Evolutionary conservation across 2,329 filamentous ascomycete genomes (phyloP), one percentile per base, ranked within the genome.

Genomic region (Rutstroemia sp.): DNA sequence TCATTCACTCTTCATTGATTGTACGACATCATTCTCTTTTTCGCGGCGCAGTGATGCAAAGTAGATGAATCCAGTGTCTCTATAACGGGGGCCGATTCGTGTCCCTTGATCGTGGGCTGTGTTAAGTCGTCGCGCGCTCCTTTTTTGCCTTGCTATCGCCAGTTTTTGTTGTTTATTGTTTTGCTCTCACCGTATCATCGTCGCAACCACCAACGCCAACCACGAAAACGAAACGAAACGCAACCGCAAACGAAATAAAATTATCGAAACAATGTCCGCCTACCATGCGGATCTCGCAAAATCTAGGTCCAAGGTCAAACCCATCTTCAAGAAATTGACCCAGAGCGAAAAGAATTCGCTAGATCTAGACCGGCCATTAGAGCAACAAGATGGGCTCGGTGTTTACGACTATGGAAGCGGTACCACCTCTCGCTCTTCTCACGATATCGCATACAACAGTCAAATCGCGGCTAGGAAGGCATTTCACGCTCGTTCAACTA

Each of bases 321-420:
- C 82, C 9, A 84, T 85, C 46, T 71, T 86, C 53, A 83, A 83
- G 69, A 85, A 83, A 67, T 61, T 68, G 54, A 62, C 66, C 18
- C 63, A 65, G 47, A 82, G 79, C 62, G 80, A 83, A 62, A 83
- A 83, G 72, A 83, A 77, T 65, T 85, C 82, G 47, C 70, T 85
- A 58, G 83, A 86, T 63, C 69, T 86, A 60, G 79, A 85, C 66
- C 77, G 82, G 46, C 74, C 75, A 19, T 82, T 81, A 44, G 80
- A 84, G 58, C 79, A 82, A 64, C 79, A 82, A 63, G 72, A 70
- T 62, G 70, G 66, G 41, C 66, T 74, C 59, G 70, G 68, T 19
- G 69, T 66, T 44, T 71, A 68, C 47, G 70, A 69, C 25, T 68
- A 64, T 41, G 63, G 67, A 47, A 57, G 56, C 41, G 66, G 59